Percentiles rank a stretch among this genome's conserved stretches.
Conservation (phyloP, 805 yeast species). For the Cyberlindnera mycetangii region DNA sequence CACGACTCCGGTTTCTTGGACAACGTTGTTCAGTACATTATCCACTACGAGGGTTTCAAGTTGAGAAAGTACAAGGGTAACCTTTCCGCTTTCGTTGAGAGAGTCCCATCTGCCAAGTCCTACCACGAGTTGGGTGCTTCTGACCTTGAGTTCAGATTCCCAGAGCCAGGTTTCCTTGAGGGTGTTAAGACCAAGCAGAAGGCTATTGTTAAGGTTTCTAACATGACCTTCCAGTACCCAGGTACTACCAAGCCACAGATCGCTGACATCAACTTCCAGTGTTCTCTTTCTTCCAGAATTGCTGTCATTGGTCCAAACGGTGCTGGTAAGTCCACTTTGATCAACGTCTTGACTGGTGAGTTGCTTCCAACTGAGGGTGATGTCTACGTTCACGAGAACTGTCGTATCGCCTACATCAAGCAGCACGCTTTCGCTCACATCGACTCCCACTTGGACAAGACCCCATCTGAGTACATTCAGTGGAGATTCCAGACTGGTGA, state of each 20-base stretch:
- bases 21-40: conserved; percentile 95
- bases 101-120: conserved; percentile 98
- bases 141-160: conserved; percentile 94
- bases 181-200: conserved; percentile 99
- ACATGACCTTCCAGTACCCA: conserved; percentile 99
- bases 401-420: conserved; percentile 99
- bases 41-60: conserved; percentile 99
- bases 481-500: conserved; percentile 99
- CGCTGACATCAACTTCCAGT: conserved; percentile 90
- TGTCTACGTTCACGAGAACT: conserved; percentile 98
- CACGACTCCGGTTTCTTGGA: conserved; percentile 99
- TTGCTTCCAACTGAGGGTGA: conserved; percentile 97
- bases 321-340: conserved; percentile 99
- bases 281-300: conserved; percentile 98
- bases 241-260: conserved; percentile 98
- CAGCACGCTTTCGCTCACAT: conserved; percentile 99
- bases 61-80: conserved; percentile 99
- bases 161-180: conserved; percentile 99
- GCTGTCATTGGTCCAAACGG: conserved; percentile 99
- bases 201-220: conserved; percentile 97
- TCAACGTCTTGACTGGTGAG: conserved; percentile 99
- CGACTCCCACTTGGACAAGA: conserved; percentile 97
- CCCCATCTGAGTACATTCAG: conserved; percentile 99
- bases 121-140: conserved; percentile 99
- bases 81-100: conserved; percentile 97